phyloP scores from a whole-genome alignment of 2,329 filamentous ascomycete species.

The Mollisia scopiformis region DNA sequence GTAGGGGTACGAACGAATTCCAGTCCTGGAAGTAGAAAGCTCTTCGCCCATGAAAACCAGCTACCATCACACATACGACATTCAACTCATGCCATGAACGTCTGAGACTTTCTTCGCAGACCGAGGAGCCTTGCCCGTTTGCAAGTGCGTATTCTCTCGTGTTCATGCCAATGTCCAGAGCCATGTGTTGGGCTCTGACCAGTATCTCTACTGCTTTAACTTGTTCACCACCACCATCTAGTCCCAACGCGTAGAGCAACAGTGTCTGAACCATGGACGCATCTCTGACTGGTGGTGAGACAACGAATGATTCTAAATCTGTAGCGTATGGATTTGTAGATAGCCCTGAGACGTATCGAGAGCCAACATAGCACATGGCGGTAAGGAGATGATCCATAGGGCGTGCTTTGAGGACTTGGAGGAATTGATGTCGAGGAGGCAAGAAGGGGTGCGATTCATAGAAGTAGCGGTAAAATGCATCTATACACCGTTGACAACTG shows the following conservation, averaged over 20 bases:
- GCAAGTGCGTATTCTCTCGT: conserved; percentile 64
- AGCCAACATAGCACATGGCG: conserved; percentile 24
- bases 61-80: conserved; percentile 75
- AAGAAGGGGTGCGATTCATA: conserved; percentile 26
- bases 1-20: conserved; percentile 68
- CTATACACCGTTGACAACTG: conserved; percentile 23
- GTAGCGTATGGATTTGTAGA: conserved; percentile 11
- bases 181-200: conserved; percentile 67
- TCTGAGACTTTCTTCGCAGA: conserved; percentile 80
- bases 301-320: conserved; percentile 21
- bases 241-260: conserved; percentile 72
- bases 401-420: conserved; percentile 18
- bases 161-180: conserved; percentile 77
- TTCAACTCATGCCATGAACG: conserved; percentile 85
- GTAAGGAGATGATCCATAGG: conserved; percentile 18
- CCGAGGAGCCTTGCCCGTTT: conserved; percentile 64
- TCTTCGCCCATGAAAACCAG: conserved; percentile 73
- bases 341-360: conserved; percentile 17
- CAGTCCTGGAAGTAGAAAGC: conserved; percentile 70
- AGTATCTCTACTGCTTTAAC: conserved; percentile 70
- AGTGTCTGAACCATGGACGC: conserved; percentile 74
- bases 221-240: conserved; percentile 77
- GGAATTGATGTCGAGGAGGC: conserved; percentile 20
- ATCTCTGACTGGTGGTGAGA: conserved; percentile 20
- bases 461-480: conserved; percentile 28